Base-by-base conservation (phyloP, 1,139 yeast species). In the Suhomyces bolitotheri region DNA sequence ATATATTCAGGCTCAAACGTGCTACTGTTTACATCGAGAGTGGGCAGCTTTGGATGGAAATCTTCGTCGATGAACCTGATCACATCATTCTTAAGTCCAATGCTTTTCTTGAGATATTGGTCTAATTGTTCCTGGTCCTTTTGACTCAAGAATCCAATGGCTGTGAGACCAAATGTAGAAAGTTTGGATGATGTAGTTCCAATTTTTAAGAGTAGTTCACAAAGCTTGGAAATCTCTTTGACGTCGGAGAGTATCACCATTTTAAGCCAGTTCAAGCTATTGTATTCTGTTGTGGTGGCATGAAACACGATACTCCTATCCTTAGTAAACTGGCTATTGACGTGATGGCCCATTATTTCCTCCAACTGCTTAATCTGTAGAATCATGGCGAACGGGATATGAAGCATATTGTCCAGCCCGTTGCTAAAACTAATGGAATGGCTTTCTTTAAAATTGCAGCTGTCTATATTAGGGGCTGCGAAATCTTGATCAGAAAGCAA, bases 141-240 rank as follows among this genome's bases (percentile, higher is more conserved):
- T 3, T 7, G 10, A 4, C 17, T 19, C 8, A 36, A 19, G 16
- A 29, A 31, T 0, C 21, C 26, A 7, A 42, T 29, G 3, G 31
- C 11, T 5, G 54, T 44, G 22, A 54, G 43, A 1, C 60, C 60
- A 30, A 53, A 44, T 1, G 53, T 44, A 1, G 59, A 46, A 14
- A 46, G 30, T 26, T 39, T 49, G 4, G 64, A 56, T 1, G 58
- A 49, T 11, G 40, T 43, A 1, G 51, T 47, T 2, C 61, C 60
- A 13, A 60, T 45, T 12, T 36, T 33, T 13, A 58, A 33, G 2
- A 60, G 29, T 4, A 53, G 31, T 22, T 50, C 50, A 33, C 55
- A 51, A 3, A 56, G 32, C 5, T 40, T 41, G 6, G 33, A 29
- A 9, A 57, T 40, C 20, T 58, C 51, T 2, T 26, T 15, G 1